Evolutionary conservation across 768 basidiomycete species (phyloP).

Genomic region (Hortiboletus flavorubellus): DNA sequence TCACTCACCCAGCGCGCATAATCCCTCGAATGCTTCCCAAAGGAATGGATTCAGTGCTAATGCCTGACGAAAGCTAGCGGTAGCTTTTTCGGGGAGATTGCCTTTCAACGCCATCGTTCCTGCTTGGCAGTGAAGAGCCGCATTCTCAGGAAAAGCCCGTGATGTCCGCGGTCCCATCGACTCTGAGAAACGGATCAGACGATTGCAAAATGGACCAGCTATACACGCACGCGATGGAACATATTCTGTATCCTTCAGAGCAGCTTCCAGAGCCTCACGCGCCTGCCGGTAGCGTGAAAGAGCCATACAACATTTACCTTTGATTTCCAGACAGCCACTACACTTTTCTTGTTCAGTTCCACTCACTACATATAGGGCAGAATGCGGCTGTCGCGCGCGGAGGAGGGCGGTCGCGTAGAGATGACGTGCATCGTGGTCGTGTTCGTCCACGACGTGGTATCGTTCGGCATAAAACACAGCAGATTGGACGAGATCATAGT

Average conservation of each 20-base stretch:
- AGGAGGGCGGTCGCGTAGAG: conserved; percentile 79
- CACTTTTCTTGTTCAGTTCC: conserved; percentile 58
- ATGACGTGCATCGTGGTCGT: conserved; percentile 79
- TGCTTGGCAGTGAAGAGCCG: conserved; percentile 70
- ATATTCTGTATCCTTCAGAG: conserved; percentile 50
- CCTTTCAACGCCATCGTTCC: conserved; percentile 77
- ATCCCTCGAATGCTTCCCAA: conserved; percentile 91
- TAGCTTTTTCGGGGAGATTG: conserved; percentile 74
- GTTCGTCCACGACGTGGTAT: conserved; percentile 66
- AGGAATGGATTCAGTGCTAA: conserved; percentile 72
- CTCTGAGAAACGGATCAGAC: conserved; percentile 36
- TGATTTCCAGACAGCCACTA: conserved; percentile 74
- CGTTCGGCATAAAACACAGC: conserved; percentile 90
- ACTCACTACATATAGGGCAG: conserved; percentile 70
- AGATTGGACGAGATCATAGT: conserved; percentile 71
- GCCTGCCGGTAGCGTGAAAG: conserved; percentile 79
- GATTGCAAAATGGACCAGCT: conserved; percentile 1
- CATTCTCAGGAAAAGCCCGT: conserved; percentile 65
- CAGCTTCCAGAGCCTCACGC: conserved; percentile 63
- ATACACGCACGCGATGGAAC: conserved; percentile 54
- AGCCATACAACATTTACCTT: conserved; percentile 67
- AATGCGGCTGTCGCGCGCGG: conserved; percentile 65
- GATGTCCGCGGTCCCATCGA: conserved; percentile 54
- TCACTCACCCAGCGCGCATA: conserved; percentile 70
- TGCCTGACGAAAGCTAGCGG: conserved; percentile 65